A percentile compares a stretch with the other conserved stretches of the same genome.
phyloP scores from a whole-genome alignment of 768 basidiomycete species.

The Baorangia bicolor region DNA sequence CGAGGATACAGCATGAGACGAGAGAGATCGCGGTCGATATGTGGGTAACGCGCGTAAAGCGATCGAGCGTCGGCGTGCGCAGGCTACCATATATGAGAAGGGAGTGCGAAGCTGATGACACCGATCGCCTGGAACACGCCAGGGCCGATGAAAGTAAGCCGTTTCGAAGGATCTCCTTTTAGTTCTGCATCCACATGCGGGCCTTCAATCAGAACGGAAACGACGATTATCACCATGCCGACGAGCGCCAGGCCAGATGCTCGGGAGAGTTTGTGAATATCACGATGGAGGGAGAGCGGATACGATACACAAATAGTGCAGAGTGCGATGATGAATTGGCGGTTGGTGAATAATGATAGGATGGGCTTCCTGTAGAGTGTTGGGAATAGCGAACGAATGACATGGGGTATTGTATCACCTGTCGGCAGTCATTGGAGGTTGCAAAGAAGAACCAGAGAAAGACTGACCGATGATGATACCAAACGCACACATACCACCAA shows the following conservation, averaged over 20 bases:
- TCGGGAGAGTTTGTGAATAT: slow-evolving; percentile 95
- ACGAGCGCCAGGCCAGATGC: slow-evolving; percentile 89
- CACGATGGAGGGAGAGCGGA: slow-evolving; percentile 92
- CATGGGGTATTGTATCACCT: slow-evolving; percentile 96
- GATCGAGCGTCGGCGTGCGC: slow-evolving; percentile 89
- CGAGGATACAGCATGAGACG: slow-evolving; percentile 80
- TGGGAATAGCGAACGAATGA: slow-evolving; percentile 86
- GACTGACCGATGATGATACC: slow-evolving; percentile 82
- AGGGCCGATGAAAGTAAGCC: slow-evolving; percentile 72
- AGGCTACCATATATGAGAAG: slow-evolving; percentile 94
- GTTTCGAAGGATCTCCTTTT: slow-evolving; percentile 72
- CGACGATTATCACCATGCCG: slow-evolving; percentile 93
- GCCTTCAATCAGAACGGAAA: slow-evolving; percentile 80
- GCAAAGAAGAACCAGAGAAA: background rate
- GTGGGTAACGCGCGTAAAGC: slow-evolving; percentile 91
- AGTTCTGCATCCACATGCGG: slow-evolving; percentile 70
- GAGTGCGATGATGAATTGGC: slow-evolving; percentile 85
- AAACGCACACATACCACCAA: slow-evolving; percentile 99
- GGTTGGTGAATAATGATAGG: slow-evolving; percentile 74
- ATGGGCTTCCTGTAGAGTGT: slow-evolving; percentile 62
- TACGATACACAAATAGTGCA: slow-evolving; percentile 90
- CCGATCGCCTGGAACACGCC: slow-evolving; percentile 95
- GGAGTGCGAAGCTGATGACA: slow-evolving; percentile 92
- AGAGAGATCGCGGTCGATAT: slow-evolving; percentile 84
- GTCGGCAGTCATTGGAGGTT: background rate